Evolutionary conservation across 331 rosid species (phyloP), one percentile per base, ranked within the genome.

Genomic region (Telfairia occidentalis): DNA sequence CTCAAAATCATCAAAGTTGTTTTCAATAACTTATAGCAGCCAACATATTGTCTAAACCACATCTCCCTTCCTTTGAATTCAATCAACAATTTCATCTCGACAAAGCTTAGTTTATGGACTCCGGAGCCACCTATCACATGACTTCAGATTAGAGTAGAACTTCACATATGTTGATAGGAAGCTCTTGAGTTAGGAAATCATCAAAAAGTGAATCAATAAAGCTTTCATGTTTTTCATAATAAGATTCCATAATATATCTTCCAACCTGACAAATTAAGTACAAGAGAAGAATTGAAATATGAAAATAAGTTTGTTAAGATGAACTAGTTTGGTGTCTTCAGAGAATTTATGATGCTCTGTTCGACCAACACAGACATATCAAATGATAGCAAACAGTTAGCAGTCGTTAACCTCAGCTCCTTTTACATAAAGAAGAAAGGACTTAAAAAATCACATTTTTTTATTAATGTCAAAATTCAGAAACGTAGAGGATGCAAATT

Each of bases 231-330:
- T 73, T 82, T 35, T 79, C 86, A 77, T n/a, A 86, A 76, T 89
- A 89, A 28, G 91, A 87, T 57, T 81, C 84, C 88, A 89, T 82
- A 61, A 91, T 72, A 79, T 77, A 77, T 83, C 84, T 83, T 80
- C 5, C 69, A 80, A 75, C 79, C 78, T 79, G 78, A 76, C 48
- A 60, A 82, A 75, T 73, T 46, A 71, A 73, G 61, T 63, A 45
- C 74, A 42, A 45, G 40, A 43, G 38, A 69, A 43, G 40, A 69
- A 42, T 26, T 26, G 16, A 45, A 69, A 26, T 24, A 43, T 13
- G 38, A 43, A 24, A 6, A 66, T 66, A 38, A 65, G 48, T 11
- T 43, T 67, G 24, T 2, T 13, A 4, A 42, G 35, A 67, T 23
- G 21, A 67, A 26, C 55, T 21, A 67, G 24, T 13, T n/a, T 18